Evolutionary conservation across 2,329 filamentous ascomycete genomes (phyloP).

Genomic region (Hymenoscyphus fructigenus): DNA sequence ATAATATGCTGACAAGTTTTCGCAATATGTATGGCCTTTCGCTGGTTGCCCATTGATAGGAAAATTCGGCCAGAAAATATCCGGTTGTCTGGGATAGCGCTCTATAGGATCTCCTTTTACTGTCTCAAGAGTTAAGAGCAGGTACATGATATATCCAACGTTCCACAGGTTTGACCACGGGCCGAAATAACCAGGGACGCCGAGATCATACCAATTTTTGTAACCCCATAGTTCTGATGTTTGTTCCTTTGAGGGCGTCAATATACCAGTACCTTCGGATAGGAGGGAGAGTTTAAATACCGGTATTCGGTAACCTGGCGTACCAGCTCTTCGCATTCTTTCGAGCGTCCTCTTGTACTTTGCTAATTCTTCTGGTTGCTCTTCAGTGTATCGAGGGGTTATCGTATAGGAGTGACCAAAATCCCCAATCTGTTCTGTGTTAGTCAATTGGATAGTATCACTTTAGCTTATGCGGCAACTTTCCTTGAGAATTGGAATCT

Average conservation of each 20-base stretch:
- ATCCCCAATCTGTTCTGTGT: not conserved
- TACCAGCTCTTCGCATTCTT: not conserved
- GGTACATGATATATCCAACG: constrained; percentile 11
- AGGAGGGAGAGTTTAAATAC: not conserved
- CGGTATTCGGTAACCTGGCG: not conserved
- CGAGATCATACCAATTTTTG: constrained; percentile 5
- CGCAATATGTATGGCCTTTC: constrained; percentile 10
- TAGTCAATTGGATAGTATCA: not conserved
- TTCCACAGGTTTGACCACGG: constrained; percentile 9
- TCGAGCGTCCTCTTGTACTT: not conserved
- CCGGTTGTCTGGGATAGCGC: not conserved
- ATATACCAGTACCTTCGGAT: constrained; percentile 1
- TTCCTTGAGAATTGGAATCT: not conserved
- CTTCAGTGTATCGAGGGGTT: not conserved
- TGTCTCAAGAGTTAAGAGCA: constrained; percentile 5
- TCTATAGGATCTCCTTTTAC: too few species aligned
- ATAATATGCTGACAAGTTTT: constrained; percentile 2
- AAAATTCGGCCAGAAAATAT: constrained; percentile 7
- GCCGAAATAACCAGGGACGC: constrained; percentile 15
- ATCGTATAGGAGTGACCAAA: not conserved
- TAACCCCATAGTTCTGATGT: constrained; percentile 15
- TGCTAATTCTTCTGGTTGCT: not conserved
- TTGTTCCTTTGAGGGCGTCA: constrained; percentile 12
- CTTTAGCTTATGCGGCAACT: not conserved
- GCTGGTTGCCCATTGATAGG: not conserved